These are phyloP conservation scores for Stygiomarasmius scandens DNA, from an alignment of 1,284 basidiomycete genomes.

Conservation along the genomic window DNA sequence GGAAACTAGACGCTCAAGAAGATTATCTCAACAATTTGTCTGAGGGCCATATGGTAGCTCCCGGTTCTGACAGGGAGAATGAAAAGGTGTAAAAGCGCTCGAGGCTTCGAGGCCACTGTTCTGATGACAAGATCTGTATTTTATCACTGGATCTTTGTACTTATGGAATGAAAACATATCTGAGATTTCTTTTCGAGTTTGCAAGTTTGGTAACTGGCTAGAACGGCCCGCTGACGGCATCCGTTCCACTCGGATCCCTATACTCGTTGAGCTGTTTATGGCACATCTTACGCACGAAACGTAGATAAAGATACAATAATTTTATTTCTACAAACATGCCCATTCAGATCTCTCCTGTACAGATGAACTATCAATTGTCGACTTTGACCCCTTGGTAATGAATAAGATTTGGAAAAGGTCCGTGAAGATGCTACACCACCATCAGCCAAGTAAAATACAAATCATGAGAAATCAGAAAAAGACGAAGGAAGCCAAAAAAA, in stretches of 20 bases:
- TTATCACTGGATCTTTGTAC: too few relatives aligned
- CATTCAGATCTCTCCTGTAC: background rate
- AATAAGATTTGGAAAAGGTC: slow-evolving; percentile 54
- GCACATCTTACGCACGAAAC: too few relatives aligned
- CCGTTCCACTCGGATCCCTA: too few relatives aligned
- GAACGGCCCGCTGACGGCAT: too few relatives aligned
- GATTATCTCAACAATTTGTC: slow-evolving; percentile 58
- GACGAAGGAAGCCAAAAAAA: too few relatives aligned
- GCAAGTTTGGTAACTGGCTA: too few relatives aligned
- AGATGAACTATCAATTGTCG: background rate
- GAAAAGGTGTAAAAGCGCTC: background rate
- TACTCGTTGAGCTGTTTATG: too few relatives aligned
- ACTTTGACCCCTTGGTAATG: slow-evolving; percentile 41
- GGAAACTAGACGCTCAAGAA: slow-evolving; percentile 63
- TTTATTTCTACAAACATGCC: background rate
- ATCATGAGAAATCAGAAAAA: background rate
- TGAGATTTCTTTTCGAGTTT: too few relatives aligned
- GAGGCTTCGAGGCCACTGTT: too few relatives aligned
- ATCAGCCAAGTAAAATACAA: slow-evolving; percentile 2
- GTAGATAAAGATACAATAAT: background rate
- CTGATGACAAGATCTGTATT: too few relatives aligned
- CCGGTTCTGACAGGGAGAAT: background rate
- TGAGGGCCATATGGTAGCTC: slow-evolving; percentile 37
- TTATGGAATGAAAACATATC: too few relatives aligned
- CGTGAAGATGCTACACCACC: slow-evolving; percentile 46